Conservation (phyloP, 331 rosid genomes). For the Saraca asoca region DNA sequence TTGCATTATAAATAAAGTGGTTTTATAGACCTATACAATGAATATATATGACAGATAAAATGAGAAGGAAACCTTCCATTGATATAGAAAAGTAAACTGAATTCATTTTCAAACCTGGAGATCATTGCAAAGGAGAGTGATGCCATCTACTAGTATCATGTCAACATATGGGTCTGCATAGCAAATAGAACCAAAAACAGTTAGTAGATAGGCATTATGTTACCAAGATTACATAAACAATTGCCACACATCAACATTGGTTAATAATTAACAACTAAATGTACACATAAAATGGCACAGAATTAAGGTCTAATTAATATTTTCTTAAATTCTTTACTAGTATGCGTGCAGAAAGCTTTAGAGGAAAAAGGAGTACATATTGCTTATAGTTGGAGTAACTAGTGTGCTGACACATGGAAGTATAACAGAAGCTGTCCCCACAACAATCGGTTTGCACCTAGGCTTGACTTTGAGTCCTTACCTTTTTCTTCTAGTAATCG, state of each 20-base stretch:
- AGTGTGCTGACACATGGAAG: too few species aligned
- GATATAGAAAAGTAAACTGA: neutral
- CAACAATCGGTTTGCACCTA: neutral
- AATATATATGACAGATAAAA: constrained; percentile 6
- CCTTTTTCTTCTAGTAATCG: neutral
- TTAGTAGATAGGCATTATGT: constrained; percentile 29
- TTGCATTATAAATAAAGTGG: constrained; percentile 15
- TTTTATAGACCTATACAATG: neutral
- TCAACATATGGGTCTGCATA: constrained; percentile 70
- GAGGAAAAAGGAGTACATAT: too few species aligned
- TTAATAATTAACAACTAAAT: constrained; percentile 10
- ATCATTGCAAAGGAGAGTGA: constrained; percentile 87
- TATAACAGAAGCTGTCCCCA: too few species aligned
- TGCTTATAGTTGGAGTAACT: too few species aligned
- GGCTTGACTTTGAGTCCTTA: neutral
- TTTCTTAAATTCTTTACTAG: neutral
- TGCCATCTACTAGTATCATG: constrained; percentile 94
- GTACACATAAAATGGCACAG: neutral
- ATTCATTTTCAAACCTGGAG: constrained; percentile 59
- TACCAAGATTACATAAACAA: constrained; percentile 14
- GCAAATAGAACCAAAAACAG: constrained; percentile 24
- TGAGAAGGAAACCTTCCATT: neutral
- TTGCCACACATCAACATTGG: constrained; percentile 2
- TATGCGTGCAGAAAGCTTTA: too few species aligned
- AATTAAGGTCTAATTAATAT: constrained; percentile 9